Evolutionary conservation across 2,329 filamentous ascomycete species (phyloP), one percentile per base, ranked within the genome.

Genomic region (Verticillium nonalfalfae): DNA sequence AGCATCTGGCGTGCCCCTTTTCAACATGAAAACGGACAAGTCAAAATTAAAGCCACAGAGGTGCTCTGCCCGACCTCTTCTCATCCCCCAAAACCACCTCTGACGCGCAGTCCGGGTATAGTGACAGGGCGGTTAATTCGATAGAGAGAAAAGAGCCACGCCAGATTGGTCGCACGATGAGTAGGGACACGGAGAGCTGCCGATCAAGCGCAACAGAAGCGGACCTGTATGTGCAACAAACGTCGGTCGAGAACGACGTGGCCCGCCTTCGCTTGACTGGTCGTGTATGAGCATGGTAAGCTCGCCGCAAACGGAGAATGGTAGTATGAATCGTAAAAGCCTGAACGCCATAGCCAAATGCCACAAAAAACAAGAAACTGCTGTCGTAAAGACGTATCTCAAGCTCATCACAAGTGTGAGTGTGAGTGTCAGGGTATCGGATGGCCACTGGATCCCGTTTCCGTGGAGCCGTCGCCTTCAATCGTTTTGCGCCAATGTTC

Each of bases 401-500:
- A 62, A 61, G 60, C 26, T 61, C 36, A 57, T 67, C 65, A 71
- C 69, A 59, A 63, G 64, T 63, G 33, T 33, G 54, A 21, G 35
- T 33, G 54, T 34, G 26, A 21, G 31, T 59, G 50, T 69, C 68
- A 71, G 69, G 70, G 67, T 39, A 54, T 35, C 11, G 60, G 60
- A 35, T 71, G 72, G 15, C 68, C 74, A 62, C 73, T 81, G 13
- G 85, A 87, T 60, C 80, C 82, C 10, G 83, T 82, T 70, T 89
- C 87, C 4, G 86, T 88, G 34, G 87, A 89, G 36, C 84, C 83
- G 70, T 97, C 93, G 62, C 93, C 92, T 66, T 98, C 94, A 68
- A 98, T 96, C 1, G 94, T 98, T 78, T 95, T 97, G 71, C 89
- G 87, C 94, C 94, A 99, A 75, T 97, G 93, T 71, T 97, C 91